A percentile compares a stretch with the other conserved stretches of the same genome.
phyloP scores from a whole-genome alignment of 176 grass and related monocot species.

The Rhynchospora tenuis region DNA sequence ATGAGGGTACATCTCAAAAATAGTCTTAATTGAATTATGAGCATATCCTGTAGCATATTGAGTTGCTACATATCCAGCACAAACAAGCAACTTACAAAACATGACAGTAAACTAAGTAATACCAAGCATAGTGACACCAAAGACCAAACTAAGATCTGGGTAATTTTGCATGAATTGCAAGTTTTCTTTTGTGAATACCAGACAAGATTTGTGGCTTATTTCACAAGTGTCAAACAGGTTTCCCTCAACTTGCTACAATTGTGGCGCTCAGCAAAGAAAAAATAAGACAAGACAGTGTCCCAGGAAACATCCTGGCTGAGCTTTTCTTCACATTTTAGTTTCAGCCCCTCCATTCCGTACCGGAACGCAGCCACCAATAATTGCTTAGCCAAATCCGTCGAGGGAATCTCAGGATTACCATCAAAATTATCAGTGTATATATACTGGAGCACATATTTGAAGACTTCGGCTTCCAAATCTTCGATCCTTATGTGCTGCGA shows the following conservation, averaged over 20 bases:
- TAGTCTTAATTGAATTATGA: background rate
- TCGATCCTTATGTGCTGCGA: background rate
- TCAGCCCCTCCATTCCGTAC: conserved; percentile 37
- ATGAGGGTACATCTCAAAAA: background rate
- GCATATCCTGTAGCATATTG: background rate
- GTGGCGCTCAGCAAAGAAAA: conserved; percentile 38
- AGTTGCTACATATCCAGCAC: background rate
- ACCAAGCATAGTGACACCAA: background rate
- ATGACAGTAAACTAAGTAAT: background rate
- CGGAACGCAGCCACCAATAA: conserved; percentile 26
- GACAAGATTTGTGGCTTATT: conserved; percentile 9
- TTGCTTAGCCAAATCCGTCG: conserved; percentile 13
- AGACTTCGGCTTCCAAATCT: conserved; percentile 8
- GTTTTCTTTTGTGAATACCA: conserved; percentile 14
- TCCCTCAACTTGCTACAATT: conserved; percentile 35
- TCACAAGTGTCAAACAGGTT: conserved; percentile 37
- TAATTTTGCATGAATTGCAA: background rate
- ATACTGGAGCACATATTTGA: conserved; percentile 37
- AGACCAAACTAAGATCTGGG: background rate
- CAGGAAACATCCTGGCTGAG: conserved; percentile 23
- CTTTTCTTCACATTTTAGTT: conserved; percentile 28
- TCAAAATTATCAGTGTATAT: conserved; percentile 33
- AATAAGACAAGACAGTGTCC: conserved; percentile 17
- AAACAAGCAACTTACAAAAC: background rate
- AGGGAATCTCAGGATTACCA: background rate